Evolutionary conservation across 2,329 filamentous ascomycete genomes (phyloP), one percentile per base, ranked within the genome.

Genomic region (Aspergillus pseudotamarii): DNA sequence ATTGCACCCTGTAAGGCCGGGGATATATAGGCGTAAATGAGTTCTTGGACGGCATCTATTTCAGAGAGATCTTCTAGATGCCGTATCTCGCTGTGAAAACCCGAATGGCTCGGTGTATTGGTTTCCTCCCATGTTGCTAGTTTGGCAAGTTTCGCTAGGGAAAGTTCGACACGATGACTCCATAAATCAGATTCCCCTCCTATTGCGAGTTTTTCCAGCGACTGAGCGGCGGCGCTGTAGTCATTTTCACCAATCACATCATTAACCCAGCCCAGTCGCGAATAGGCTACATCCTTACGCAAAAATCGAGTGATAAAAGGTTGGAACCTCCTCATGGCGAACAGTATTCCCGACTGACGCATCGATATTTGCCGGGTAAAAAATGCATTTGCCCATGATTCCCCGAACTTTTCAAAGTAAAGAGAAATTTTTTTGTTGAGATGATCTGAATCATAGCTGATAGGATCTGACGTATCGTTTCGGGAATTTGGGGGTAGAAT

Each of bases 131-230:
- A 82, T 45, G 88, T 86, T 19, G 92, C 92, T 68, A 97, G 79
- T 59, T 88, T 84, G 19, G 89, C 87, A 54, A 99, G 84, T 78
- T 97, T 98, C 41, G 92, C 91, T 45, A 99, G 84, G 64, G 93
- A 96, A 30, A 98, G 82, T 78, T 98, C 91, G 38, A 97, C 91
- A 77, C 96, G 95, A 81, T 96, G 96, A 79, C 88, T 93, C 94
- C 94, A 98, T 4, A 95, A 80, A 70, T 94, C 90, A 58, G 88
- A 86, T 76, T 97, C 94, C 59, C 88, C 87, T 57, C 85, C 84
- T 23, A 89, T 81, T 0, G 92, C 93, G 23, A 94, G 83, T 9
- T 87, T 82, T 50, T 91, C 82, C 54, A 99, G 84, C 0, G 89
- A 90, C 48, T 87, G 81, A 6, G 90, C 89, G 12, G 94, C 94